Conservation (phyloP, 140 eudicot species). For the Ambrosia hybrid region DNA sequence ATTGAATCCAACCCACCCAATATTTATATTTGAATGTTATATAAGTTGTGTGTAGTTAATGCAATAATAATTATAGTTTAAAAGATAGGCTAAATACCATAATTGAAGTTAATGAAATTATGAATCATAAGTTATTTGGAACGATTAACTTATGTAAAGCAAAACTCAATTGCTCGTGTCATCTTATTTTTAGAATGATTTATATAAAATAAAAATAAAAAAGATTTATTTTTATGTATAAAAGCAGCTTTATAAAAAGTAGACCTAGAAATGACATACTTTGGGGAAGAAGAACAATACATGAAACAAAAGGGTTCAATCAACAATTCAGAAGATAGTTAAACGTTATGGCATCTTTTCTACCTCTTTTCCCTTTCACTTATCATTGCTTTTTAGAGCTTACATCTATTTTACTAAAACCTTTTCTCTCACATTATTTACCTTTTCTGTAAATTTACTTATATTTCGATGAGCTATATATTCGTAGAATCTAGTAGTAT, state of each 20-base stretch:
- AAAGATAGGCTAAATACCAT: too few relatives aligned
- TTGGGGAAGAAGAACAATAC: constrained; percentile 32
- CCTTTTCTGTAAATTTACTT: neutral
- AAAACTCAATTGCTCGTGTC: neutral
- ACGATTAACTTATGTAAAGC: neutral
- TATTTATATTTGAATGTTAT: too few relatives aligned
- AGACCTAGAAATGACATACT: constrained; percentile 27
- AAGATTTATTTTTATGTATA: constrained; percentile 8
- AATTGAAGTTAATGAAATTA: too few relatives aligned
- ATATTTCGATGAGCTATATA: neutral
- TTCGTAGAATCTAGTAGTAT: neutral
- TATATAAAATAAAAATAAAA: neutral
- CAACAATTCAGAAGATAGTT: constrained; percentile 20
- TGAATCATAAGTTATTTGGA: too few relatives aligned
- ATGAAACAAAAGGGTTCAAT: constrained; percentile 36
- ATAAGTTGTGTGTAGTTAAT: too few relatives aligned
- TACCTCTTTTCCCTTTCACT: constrained; percentile 31
- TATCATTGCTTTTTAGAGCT: constrained; percentile 11
- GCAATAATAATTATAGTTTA: too few relatives aligned
- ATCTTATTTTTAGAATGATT: neutral
- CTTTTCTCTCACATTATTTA: neutral
- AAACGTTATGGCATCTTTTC: constrained; percentile 30
- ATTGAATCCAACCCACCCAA: too few relatives aligned
- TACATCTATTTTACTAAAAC: constrained; percentile 6
- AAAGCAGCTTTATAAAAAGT: constrained; percentile 26